Evolutionary conservation across 139 green algal genomes (phyloP).

Genomic region (Closterium sp.): DNA sequence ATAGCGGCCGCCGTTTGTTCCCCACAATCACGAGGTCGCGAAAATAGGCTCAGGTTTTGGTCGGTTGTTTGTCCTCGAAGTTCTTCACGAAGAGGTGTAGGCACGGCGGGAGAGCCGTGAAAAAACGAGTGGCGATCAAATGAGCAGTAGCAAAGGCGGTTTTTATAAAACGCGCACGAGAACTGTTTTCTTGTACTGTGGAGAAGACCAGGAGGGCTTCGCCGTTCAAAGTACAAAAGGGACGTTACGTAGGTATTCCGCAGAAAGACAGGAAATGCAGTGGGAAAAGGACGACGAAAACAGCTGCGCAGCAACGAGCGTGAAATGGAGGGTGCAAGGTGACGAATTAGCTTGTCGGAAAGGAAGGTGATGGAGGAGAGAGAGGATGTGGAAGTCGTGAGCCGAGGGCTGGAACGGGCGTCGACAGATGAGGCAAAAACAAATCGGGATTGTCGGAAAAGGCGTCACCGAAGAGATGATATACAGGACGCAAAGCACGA

Average conservation of each 20-base stretch:
- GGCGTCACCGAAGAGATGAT: not conserved
- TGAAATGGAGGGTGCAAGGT: not conserved
- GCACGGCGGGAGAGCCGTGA: not conserved
- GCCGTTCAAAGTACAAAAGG: not conserved
- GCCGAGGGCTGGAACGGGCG: not conserved
- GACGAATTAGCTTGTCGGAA: not conserved
- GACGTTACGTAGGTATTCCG: not conserved
- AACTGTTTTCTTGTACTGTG: not conserved
- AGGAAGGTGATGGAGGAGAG: not conserved
- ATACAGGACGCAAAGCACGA: not conserved
- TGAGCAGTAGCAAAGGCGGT: not conserved
- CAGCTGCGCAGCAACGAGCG: not conserved
- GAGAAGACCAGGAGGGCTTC: not conserved
- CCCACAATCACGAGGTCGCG: not conserved
- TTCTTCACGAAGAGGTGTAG: not conserved
- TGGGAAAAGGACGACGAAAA: not conserved
- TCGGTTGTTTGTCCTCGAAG: not conserved
- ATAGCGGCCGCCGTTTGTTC: not conserved
- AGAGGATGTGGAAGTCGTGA: not conserved
- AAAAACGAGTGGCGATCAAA: not conserved
- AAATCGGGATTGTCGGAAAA: not conserved
- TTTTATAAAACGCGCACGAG: not conserved
- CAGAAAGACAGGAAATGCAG: not conserved
- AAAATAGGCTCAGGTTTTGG: not conserved
- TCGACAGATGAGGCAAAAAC: not conserved